Evolutionary conservation across 495 filamentous ascomycete genomes (phyloP).

Genomic region (Hyaloscypha bicolor): DNA sequence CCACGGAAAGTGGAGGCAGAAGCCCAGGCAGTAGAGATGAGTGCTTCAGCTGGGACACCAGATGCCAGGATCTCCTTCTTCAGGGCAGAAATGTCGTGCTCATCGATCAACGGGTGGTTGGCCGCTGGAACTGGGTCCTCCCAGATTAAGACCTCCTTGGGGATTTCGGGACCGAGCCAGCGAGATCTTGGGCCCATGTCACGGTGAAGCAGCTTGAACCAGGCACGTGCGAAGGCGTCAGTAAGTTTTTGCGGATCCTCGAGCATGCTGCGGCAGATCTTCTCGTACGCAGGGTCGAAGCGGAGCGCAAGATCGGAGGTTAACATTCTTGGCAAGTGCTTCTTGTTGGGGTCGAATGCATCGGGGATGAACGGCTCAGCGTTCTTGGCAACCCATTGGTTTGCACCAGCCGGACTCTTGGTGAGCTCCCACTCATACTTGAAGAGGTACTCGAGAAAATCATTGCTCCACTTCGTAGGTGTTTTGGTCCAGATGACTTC

Average conservation of each 20-base stretch:
- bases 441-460: constrained; percentile 72
- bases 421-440: constrained; percentile 75
- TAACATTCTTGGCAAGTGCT: constrained; percentile 68
- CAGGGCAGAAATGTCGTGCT: constrained; percentile 57
- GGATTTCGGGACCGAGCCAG: constrained; percentile 71
- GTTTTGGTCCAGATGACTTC: constrained; percentile 76
- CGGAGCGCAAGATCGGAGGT: constrained; percentile 72
- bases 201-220: constrained; percentile 80
- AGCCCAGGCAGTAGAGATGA: constrained; percentile 67
- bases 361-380: constrained; percentile 66
- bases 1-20: constrained; percentile 74
- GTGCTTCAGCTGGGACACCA: constrained; percentile 50
- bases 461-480: constrained; percentile 68
- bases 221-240: constrained; percentile 67
- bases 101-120: constrained; percentile 57
- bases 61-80: constrained; percentile 66
- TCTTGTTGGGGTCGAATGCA: constrained; percentile 63
- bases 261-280: constrained; percentile 68
- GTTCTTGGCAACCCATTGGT: constrained; percentile 74
- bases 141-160: constrained; percentile 63
- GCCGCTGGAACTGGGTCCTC: constrained; percentile 63
- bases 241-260: constrained; percentile 64
- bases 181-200: constrained; percentile 69
- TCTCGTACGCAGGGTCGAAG: constrained; percentile 69
- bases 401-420: constrained; percentile 71